Conservation (phyloP, 345 rosid species). For the Eucalyptus microcorys region DNA sequence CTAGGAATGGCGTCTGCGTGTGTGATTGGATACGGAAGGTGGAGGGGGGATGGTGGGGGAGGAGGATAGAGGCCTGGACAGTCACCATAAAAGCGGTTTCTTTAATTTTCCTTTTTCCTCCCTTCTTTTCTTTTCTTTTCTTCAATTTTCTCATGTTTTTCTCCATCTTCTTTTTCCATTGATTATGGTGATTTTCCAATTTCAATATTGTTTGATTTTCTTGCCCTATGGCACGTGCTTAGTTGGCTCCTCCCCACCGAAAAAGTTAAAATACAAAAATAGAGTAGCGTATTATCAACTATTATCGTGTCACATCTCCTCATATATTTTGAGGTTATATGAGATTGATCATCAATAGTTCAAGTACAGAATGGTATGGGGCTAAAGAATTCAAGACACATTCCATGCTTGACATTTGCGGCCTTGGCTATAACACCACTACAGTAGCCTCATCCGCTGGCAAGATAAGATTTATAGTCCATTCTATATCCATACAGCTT, state of each 20-base stretch:
- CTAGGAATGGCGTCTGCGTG: too few species aligned
- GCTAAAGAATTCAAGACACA: neutral
- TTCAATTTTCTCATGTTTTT: neutral
- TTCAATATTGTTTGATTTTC: neutral
- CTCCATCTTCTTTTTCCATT: neutral
- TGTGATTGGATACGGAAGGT: too few species aligned
- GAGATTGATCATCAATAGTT: neutral
- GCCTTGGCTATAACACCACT: neutral
- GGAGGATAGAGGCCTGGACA: too few species aligned
- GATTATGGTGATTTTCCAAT: neutral
- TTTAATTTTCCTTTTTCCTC: too few species aligned
- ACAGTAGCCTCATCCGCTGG: neutral
- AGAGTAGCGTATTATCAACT: too few species aligned
- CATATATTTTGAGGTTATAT: too few species aligned
- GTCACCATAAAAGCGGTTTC: too few species aligned
- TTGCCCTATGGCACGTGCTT: neutral
- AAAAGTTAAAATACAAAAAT: neutral
- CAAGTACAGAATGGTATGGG: neutral
- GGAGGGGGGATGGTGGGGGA: neutral
- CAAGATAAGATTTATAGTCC: fast-evolving
- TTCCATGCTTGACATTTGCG: neutral
- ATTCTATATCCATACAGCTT: neutral
- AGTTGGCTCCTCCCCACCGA: neutral
- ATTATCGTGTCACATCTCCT: too few species aligned
- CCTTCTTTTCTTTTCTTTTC: neutral